Evolutionary conservation across 2,329 filamentous ascomycete genomes (phyloP).

Genomic region (Fusarium citri): DNA sequence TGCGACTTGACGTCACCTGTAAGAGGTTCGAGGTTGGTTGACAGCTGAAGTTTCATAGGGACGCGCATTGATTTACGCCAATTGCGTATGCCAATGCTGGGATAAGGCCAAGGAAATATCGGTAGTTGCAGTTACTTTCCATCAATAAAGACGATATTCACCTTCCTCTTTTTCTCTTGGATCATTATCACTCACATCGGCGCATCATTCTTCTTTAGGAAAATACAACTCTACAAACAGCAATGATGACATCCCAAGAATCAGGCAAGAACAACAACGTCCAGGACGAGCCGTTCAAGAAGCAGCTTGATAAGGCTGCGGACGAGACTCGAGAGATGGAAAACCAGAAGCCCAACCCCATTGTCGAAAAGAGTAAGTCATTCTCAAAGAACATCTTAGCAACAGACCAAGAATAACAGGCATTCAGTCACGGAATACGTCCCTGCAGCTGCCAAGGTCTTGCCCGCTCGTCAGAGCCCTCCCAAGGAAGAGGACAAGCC

Average conservation of each 20-base stretch:
- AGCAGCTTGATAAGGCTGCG: slow-evolving; percentile 58
- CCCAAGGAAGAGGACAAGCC: slow-evolving; percentile 35
- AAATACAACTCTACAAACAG: slow-evolving; percentile 8
- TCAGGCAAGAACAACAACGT: slow-evolving; percentile 11
- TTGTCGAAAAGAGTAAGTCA: slow-evolving; percentile 58
- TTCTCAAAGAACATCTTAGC: not conserved
- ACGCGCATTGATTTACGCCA: slow-evolving; percentile 25
- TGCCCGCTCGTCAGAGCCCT: slow-evolving; percentile 52
- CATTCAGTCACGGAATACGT: slow-evolving; percentile 57
- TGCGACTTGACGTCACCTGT: slow-evolving; percentile 42
- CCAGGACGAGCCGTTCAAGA: slow-evolving; percentile 54
- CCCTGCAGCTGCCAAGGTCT: slow-evolving; percentile 56
- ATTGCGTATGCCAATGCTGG: slow-evolving; percentile 43
- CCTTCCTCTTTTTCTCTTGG: not conserved
- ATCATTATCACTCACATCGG: not conserved
- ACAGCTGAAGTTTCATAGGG: slow-evolving; percentile 31
- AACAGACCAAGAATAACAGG: slow-evolving; percentile 12
- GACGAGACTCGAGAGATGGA: slow-evolving; percentile 48
- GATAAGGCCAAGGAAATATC: slow-evolving; percentile 32
- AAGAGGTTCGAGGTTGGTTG: not conserved
- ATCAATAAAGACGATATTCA: slow-evolving; percentile 14
- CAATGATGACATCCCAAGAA: slow-evolving; percentile 34
- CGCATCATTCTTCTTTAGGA: slow-evolving; percentile 16
- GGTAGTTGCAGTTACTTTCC: not conserved
- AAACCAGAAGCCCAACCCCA: slow-evolving; percentile 48